phyloP scores from a whole-genome alignment of 345 rosid species.

The Theobroma cacao region DNA sequence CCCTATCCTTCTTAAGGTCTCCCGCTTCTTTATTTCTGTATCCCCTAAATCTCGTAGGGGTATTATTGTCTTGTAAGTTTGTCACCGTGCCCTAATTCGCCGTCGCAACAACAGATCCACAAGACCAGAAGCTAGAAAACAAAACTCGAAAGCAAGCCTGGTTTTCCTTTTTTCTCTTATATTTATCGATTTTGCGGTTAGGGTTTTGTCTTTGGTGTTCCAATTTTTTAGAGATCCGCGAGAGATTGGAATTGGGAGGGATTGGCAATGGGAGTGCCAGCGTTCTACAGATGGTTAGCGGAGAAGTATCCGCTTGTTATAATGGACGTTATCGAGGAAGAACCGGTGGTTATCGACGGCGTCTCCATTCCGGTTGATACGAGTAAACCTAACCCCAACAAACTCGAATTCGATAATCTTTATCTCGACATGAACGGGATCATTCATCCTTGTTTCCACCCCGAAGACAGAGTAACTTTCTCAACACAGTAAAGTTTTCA shows the following conservation, averaged over 20 bases:
- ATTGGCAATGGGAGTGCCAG: conserved; percentile 82
- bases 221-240: conserved; percentile 3
- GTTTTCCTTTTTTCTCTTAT: neutral
- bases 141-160: neutral
- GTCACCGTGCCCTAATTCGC: conserved; percentile 7
- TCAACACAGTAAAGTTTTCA: neutral
- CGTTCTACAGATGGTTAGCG: conserved; percentile 91
- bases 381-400: conserved; percentile 77
- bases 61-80: neutral
- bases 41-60: neutral
- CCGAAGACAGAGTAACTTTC: conserved; percentile 70
- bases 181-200: conserved; percentile 3
- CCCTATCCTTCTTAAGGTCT: neutral
- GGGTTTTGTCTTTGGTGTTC: conserved; percentile 14
- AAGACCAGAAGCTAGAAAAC: neutral
- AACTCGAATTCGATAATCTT: conserved; percentile 78
- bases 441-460: conserved; percentile 97
- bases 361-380: conserved; percentile 74
- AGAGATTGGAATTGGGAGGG: conserved; percentile 6
- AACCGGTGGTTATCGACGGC: conserved; percentile 59
- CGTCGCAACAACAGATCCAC: neutral
- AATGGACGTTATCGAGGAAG: conserved; percentile 87
- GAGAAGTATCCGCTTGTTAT: conserved; percentile 79
- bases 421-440: conserved; percentile 99
- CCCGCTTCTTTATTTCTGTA: neutral